These are phyloP conservation scores for Azolla pinnata DNA, from an alignment of 75 land plant species.

Conservation along the genomic window DNA sequence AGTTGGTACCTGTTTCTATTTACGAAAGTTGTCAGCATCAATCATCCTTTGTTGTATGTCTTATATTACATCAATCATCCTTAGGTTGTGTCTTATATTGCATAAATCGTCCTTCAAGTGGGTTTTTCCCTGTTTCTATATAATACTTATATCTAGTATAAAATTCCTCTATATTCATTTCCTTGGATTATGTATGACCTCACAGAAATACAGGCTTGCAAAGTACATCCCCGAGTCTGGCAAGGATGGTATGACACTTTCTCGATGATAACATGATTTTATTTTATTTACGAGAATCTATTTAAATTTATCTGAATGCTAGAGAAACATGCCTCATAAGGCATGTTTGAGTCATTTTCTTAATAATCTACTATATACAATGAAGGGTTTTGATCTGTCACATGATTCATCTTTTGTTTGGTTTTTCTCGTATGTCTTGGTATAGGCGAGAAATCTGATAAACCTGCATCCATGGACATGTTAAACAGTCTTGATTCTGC, in stretches of 20 bases:
- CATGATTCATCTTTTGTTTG: too few species aligned
- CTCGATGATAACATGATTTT: background rate
- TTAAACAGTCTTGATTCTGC: constrained; percentile 54
- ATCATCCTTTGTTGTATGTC: too few species aligned
- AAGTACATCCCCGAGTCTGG: constrained; percentile 82
- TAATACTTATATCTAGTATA: too few species aligned
- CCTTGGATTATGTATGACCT: constrained; percentile 1
- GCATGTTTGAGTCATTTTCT: background rate
- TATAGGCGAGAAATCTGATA: constrained; percentile 62
- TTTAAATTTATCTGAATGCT: background rate
- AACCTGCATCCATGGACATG: constrained; percentile 45
- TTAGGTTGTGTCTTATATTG: too few species aligned
- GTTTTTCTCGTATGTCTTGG: constrained; percentile 1
- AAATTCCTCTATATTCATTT: too few species aligned
- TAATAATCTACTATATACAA: background rate
- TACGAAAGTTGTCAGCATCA: too few species aligned
- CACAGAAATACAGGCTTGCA: constrained; percentile 94
- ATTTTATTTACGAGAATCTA: too few species aligned
- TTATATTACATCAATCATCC: too few species aligned
- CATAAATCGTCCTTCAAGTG: too few species aligned
- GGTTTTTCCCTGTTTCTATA: too few species aligned
- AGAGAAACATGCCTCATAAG: too few species aligned
- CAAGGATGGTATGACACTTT: constrained; percentile 53
- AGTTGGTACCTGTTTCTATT: too few species aligned
- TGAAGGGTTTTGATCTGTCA: background rate